Base-by-base conservation (phyloP, 139 green algal species). In the Ostreobium quekettii region DNA sequence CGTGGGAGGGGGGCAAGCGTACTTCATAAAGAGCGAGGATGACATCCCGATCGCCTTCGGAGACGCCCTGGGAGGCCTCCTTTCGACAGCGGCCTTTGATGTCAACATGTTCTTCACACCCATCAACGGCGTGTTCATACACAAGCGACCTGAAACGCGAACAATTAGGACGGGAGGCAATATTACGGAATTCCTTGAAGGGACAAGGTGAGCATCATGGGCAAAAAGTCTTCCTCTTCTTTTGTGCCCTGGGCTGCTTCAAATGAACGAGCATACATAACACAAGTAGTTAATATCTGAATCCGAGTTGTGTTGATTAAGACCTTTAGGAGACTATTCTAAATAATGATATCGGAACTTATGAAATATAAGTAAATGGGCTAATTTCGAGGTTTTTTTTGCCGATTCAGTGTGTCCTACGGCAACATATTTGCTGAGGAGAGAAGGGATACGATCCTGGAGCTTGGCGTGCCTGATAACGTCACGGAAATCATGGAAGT, bases 1-100 rank as follows among this genome's bases (percentile, higher is more conserved):
- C 33, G 64, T 67, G 19, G 71, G 70, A 39, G n/a, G 33, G 7
- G 78, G 78, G 33, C 56, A 76, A 24, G 80, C 78, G 63, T 84
- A 84, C 73, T 79, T 72, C 78, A 79, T 84, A 57, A 37, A 48
- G 11, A 37, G 4, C 31, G 26, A 26, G 0, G 60, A 68, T 32
- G 66, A 75, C 57, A 39, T 76, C 29, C 63, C 72, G 22, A 36
- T 33, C 30, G 47, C 58, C 2, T 74, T 76, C 64, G 60, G 37
- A 32, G 67, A 72, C 48, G 78, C 78, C 3, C 56, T 84, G 36
- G 74, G 78, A n/a, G 78, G 78, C 1, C 75, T 84, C 29, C 62
- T 81, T 22, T 72, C 71, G 6, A 42, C 32, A 15, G 59, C 32
- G 8, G 59, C 26, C 29, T 28, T 22, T 8, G 30, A 66, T 8